Evolutionary conservation across 164 flowering plant species (phyloP).

Genomic region (Houttuynia cordata): DNA sequence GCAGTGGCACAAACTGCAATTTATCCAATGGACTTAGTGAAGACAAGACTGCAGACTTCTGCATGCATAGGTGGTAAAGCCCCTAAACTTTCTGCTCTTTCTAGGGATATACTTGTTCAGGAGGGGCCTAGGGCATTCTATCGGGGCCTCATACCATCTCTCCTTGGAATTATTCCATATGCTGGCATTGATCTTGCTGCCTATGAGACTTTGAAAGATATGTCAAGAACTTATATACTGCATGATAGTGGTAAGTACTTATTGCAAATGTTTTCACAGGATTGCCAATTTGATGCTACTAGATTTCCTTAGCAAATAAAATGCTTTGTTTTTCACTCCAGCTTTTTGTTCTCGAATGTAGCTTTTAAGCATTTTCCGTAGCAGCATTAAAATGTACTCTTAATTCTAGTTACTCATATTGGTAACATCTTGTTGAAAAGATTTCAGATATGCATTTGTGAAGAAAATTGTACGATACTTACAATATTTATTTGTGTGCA

Average conservation of each 20-base stretch:
- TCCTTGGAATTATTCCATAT: conserved; percentile 91
- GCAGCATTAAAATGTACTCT: no score
- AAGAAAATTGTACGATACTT: neutral
- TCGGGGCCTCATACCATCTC: conserved; percentile 79
- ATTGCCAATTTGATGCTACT: neutral
- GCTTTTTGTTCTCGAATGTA: no score
- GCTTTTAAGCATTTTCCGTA: no score
- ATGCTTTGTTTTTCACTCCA: no score
- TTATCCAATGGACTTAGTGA: conserved; percentile 90
- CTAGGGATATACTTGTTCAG: conserved; percentile 74
- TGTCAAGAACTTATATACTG: conserved; percentile 68
- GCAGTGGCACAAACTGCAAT: conserved; percentile 90
- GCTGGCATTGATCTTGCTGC: conserved; percentile 96
- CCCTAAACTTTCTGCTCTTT: conserved; percentile 45
- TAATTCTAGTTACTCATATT: no score
- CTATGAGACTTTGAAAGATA: conserved; percentile 85
- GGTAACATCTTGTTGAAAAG: no score
- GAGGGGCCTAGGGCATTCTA: conserved; percentile 95
- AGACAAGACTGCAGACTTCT: conserved; percentile 80
- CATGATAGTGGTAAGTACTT: conserved; percentile 45
- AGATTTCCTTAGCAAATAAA: neutral
- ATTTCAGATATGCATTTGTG: neutral
- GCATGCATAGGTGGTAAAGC: conserved; percentile 49
- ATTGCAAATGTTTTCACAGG: neutral
- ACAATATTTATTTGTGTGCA: neutral